Conservation (phyloP, 176 grass and related monocot species). For the Oryza glumipatula region DNA sequence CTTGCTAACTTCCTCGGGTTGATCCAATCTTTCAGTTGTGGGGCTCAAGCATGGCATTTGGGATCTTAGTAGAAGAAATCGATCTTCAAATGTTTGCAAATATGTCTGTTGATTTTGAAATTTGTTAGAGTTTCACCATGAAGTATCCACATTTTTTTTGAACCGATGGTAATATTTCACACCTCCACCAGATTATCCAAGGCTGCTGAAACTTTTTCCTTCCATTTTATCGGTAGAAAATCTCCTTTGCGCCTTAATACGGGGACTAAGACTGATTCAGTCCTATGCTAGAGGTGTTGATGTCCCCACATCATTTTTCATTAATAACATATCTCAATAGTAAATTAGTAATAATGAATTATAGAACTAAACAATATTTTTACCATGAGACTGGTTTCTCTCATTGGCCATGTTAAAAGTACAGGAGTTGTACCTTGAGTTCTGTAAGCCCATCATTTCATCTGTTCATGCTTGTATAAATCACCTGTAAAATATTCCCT, state of each 20-base stretch:
- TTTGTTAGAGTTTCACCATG: neutral
- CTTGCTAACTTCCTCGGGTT: no score
- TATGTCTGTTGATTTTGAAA: neutral
- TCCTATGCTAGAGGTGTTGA: no score
- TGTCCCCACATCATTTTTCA: neutral
- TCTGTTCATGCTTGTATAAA: conserved; percentile 3
- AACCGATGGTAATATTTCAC: neutral
- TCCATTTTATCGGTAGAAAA: neutral
- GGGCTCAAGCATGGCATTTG: neutral
- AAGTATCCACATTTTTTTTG: neutral
- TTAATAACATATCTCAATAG: neutral
- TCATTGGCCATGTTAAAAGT: neutral
- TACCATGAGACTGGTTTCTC: neutral
- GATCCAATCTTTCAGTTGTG: neutral
- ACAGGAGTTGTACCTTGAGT: neutral
- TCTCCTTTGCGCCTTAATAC: neutral
- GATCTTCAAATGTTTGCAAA: conserved; percentile 18
- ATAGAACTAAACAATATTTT: neutral
- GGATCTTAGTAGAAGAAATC: neutral
- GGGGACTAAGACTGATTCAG: no score
- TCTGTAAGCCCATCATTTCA: neutral
- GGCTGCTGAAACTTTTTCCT: neutral
- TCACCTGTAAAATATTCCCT: neutral
- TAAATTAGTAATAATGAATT: neutral
- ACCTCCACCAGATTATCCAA: neutral